Percentiles rank a stretch among this genome's conserved stretches.
Conservation (phyloP, 2,329 filamentous ascomycete genomes). For the Colletotrichum sp. region DNA sequence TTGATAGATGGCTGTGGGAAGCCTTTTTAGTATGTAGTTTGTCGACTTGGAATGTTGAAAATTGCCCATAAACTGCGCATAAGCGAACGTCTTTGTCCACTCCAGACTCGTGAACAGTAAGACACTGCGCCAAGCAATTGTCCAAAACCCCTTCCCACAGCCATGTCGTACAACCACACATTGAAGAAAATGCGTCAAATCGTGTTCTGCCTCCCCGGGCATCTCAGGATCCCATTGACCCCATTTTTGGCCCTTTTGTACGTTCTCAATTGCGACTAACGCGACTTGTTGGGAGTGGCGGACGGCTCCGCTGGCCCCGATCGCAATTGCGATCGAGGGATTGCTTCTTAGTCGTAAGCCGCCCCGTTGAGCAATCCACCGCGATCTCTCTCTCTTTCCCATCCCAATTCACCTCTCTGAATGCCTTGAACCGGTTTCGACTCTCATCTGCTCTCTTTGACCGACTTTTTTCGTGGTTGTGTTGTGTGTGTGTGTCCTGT, state of each 20-base stretch:
- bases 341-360: slow-evolving; percentile 21
- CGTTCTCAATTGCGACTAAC: slow-evolving; percentile 11
- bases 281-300: slow-evolving; percentile 12
- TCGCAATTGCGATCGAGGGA: slow-evolving; percentile 23
- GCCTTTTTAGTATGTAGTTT: not conserved
- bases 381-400: slow-evolving; percentile 4
- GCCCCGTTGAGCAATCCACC: slow-evolving; percentile 16
- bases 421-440: not conserved
- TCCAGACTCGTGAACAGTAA: not conserved
- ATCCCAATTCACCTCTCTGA: not conserved
- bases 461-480: not conserved
- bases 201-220: not conserved
- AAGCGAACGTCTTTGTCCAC: not conserved
- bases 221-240: not conserved
- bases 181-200: not conserved
- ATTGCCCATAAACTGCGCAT: not conserved
- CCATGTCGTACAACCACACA: not conserved
- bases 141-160: not conserved
- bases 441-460: not conserved
- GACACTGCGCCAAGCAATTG: not conserved
- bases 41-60: not conserved
- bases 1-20: not conserved
- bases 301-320: slow-evolving; percentile 14
- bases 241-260: not conserved
- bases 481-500: not conserved